A percentile compares a stretch with the other conserved stretches of the same genome.
phyloP scores from a whole-genome alignment of 805 yeast species.

The Wickerhamomyces hampshirensis region DNA sequence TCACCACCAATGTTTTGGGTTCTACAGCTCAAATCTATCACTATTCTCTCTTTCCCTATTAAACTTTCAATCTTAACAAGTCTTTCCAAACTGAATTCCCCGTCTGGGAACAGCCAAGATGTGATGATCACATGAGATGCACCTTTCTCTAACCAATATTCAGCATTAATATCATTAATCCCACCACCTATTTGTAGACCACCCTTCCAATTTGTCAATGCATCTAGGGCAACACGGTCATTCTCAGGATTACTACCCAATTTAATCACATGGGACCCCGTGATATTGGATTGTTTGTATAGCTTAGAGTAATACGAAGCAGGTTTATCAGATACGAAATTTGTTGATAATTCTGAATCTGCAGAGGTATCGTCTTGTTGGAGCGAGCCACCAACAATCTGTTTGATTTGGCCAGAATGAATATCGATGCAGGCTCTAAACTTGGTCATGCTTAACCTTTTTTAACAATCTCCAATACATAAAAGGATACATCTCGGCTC shows the following conservation, averaged over 20 bases:
- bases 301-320: constrained; percentile 71
- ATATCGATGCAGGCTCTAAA: constrained; percentile 95
- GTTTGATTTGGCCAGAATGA: constrained; percentile 93
- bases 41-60: constrained; percentile 66
- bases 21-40: constrained; percentile 88
- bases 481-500: too few species aligned
- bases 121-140: constrained; percentile 92
- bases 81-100: constrained; percentile 46
- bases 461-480: too few species aligned
- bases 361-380: constrained; percentile 43
- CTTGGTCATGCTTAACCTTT: constrained; percentile 64
- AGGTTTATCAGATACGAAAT: constrained; percentile 73
- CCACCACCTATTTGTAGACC: constrained; percentile 92
- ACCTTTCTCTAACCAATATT: constrained; percentile 66
- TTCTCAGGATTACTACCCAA: constrained; percentile 73
- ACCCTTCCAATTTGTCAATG: constrained; percentile 69
- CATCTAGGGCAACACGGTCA: constrained; percentile 76
- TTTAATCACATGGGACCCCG: constrained; percentile 90
- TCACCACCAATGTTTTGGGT: constrained; percentile 24
- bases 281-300: constrained; percentile 52
- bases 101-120: constrained; percentile 79
- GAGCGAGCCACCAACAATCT: constrained; percentile 92
- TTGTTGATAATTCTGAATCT: constrained; percentile 47
- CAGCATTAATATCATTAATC: constrained; percentile 68
- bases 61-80: constrained; percentile 42